Conservation (phyloP, 2,329 filamentous ascomycete genomes). For the Zymoseptoria brevis region DNA sequence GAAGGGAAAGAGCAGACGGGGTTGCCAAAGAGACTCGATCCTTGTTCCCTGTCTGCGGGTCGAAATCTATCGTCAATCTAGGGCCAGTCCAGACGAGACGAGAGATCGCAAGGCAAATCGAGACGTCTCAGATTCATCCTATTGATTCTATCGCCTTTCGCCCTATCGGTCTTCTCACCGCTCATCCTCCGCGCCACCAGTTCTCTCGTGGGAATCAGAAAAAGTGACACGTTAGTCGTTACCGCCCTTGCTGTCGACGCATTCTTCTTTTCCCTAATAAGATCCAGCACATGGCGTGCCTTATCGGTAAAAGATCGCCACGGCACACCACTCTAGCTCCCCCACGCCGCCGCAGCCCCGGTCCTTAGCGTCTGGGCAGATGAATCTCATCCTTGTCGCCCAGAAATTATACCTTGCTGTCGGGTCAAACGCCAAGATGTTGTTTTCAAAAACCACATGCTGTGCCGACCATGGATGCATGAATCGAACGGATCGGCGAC, state of each 20-base stretch:
- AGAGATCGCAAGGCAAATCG: background rate
- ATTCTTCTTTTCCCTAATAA: too few relatives aligned
- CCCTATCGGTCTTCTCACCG: background rate
- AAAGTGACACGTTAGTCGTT: background rate
- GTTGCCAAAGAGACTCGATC: background rate
- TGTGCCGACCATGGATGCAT: background rate
- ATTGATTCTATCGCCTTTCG: background rate
- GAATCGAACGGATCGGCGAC: background rate
- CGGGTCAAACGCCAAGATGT: background rate
- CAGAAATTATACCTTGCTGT: background rate
- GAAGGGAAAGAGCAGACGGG: background rate
- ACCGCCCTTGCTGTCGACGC: background rate
- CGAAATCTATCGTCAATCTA: too few relatives aligned
- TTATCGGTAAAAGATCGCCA: background rate
- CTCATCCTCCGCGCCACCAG: too few relatives aligned
- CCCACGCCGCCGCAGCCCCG: too few relatives aligned
- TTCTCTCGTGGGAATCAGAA: background rate
- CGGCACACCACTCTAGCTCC: background rate
- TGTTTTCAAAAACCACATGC: background rate
- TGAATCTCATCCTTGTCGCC: background rate
- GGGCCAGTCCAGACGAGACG: background rate
- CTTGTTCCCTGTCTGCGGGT: background rate
- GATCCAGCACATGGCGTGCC: background rate
- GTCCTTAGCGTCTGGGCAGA: background rate
- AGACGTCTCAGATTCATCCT: background rate